These are phyloP conservation scores for Chlorella sorokiniana DNA, from an alignment of 139 green algal genomes.

Conservation along the genomic window DNA sequence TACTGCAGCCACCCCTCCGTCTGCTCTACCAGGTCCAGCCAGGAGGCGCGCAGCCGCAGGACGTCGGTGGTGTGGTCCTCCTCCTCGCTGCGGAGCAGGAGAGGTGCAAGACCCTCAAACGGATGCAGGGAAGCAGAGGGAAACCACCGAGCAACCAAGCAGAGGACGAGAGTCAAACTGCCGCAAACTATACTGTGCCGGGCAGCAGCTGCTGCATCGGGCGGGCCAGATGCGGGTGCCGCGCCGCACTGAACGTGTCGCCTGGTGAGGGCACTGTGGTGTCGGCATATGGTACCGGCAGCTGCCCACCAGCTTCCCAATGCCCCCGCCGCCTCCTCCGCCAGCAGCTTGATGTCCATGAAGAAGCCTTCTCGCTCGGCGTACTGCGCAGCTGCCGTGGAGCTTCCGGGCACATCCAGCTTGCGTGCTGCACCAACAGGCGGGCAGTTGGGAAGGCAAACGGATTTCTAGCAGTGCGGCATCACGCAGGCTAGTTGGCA, in stretches of 20 bases:
- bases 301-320: background rate
- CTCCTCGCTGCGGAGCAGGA: background rate
- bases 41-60: slow-evolving; percentile 5
- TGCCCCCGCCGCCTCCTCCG: background rate
- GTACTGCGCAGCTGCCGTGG: slow-evolving; percentile 1
- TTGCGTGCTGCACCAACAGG: slow-evolving; percentile 11
- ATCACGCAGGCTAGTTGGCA: background rate
- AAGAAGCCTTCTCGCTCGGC: slow-evolving; percentile 52
- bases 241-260: no score
- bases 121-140: no score
- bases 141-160: no score
- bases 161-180: no score
- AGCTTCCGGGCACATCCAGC: slow-evolving; percentile 26
- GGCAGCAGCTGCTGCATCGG: no score
- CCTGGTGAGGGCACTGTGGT: background rate
- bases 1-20: slow-evolving; percentile 13
- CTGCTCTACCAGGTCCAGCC: slow-evolving; percentile 17
- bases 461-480: background rate
- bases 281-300: no score
- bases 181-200: no score
- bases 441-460: background rate
- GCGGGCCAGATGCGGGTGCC: no score
- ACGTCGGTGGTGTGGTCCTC: slow-evolving; percentile 17
- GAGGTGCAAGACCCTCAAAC: no score
- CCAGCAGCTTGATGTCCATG: slow-evolving; percentile 52